A percentile compares a stretch with the other conserved stretches of the same genome.
phyloP scores from a whole-genome alignment of 306 rosid genomes.

The Purshia tridentata region DNA sequence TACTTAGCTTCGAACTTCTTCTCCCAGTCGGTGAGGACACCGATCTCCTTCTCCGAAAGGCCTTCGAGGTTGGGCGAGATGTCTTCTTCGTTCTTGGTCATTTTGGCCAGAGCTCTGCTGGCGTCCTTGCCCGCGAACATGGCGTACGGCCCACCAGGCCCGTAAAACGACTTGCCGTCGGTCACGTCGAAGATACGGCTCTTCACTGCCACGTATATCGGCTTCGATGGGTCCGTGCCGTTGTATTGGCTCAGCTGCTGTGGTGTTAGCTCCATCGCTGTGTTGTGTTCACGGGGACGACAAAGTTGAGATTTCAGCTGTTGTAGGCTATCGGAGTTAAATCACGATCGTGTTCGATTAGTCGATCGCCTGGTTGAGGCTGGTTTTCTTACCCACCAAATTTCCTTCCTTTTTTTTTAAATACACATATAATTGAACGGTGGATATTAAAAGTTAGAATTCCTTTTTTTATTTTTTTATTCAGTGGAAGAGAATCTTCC shows the following conservation, averaged over 20 bases:
- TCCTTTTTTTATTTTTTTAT: too few relatives aligned
- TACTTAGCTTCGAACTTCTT: conserved; percentile 92
- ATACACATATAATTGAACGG: not conserved
- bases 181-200: conserved; percentile 84
- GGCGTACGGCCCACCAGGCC: conserved; percentile 86
- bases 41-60: conserved; percentile 93
- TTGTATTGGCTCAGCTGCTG: conserved; percentile 59
- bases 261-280: conserved; percentile 60
- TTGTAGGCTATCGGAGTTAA: not conserved
- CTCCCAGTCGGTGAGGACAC: conserved; percentile 91
- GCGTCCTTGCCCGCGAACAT: conserved; percentile 98
- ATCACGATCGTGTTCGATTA: too few relatives aligned
- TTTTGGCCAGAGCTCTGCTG: conserved; percentile 91
- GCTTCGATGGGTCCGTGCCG: conserved; percentile 79
- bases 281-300: not conserved
- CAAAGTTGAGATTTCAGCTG: not conserved
- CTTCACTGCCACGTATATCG: conserved; percentile 75
- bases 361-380: not conserved
- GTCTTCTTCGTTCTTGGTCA: conserved; percentile 89
- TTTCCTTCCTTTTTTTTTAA: too few relatives aligned
- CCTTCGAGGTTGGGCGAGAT: conserved; percentile 64
- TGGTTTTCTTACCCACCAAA: too few relatives aligned
- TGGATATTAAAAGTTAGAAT: not conserved
- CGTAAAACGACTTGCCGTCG: conserved; percentile 81
- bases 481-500: too few relatives aligned